Base-by-base conservation (phyloP, 805 yeast species). In the Pichia nakasei region DNA sequence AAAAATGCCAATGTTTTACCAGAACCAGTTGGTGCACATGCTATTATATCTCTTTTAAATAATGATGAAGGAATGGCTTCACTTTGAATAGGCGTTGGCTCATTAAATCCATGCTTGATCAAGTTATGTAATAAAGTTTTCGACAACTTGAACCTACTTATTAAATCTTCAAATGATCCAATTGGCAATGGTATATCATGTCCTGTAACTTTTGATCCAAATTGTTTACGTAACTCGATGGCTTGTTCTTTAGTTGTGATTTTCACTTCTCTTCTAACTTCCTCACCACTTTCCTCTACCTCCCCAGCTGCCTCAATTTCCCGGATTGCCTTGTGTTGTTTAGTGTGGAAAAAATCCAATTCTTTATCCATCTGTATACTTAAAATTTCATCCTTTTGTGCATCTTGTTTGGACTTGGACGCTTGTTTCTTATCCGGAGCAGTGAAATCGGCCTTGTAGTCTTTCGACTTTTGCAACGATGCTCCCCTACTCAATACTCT, bases 1-100 rank as follows among this genome's bases (percentile, higher is more conserved):
- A 85, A 66, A 58, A 84, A 93, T 26, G 97, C 95, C 39, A 93
- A 68, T 0, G 98, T 93, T 60, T 93, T 93, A 70, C 98, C 98
- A 5, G 97, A 87, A 54, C 98, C 98, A 1, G 98, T 93, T 38
- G 97, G 97, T 0, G 97, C 97, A 70, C 96, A 86, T 1, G 95
- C 95, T 36, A 93, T 69, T 29, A 93, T 60, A 58, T 91, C 97
- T 47, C 95, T 75, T 24, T 69, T 73, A 42, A 76, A 70, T 42
- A 87, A 64, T 13, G 85, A 64, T 9, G 78, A 68, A 2, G 98
- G 97, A 35, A 93, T 80, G 2, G 88, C 78, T 61, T 93, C 97
- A 48, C 87, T 76, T 65, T 93, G 99, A 54, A 93, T 85, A 3
- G 97, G 81, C 0, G 98, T 91, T 6, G 98, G 97, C 49, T 80